phyloP scores from a whole-genome alignment of 2,329 filamentous ascomycete genomes.

The Ophiosphaerella narmari region DNA sequence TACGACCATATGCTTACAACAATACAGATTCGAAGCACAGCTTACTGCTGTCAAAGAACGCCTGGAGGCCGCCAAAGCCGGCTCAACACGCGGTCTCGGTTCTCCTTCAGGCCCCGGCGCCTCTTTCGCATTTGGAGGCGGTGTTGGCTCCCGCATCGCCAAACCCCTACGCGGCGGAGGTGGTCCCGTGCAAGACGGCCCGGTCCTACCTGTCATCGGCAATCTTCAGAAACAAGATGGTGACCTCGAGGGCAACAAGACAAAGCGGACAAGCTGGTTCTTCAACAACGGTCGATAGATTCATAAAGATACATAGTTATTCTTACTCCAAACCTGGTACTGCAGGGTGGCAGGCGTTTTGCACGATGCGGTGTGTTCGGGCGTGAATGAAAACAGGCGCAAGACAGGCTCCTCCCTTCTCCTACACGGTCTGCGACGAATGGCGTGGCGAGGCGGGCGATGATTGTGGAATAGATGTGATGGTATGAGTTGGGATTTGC shows the following conservation, averaged over 20 bases:
- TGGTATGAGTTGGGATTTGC: background rate
- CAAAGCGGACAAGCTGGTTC: constrained; percentile 76
- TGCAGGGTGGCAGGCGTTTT: background rate
- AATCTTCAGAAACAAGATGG: constrained; percentile 57
- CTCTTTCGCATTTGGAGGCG: constrained; percentile 69
- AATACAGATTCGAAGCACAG: constrained; percentile 87
- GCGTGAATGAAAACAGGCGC: background rate
- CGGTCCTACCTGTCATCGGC: constrained; percentile 49
- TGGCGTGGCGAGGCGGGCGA: background rate
- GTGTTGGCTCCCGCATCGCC: constrained; percentile 61
- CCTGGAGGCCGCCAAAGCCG: constrained; percentile 90
- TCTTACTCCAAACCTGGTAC: background rate
- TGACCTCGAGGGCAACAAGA: constrained; percentile 55
- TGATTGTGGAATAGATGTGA: background rate
- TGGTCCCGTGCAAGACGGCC: constrained; percentile 35
- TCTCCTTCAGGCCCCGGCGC: constrained; percentile 59
- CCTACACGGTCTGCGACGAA: background rate
- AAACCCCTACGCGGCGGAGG: constrained; percentile 66
- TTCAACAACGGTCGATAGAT: constrained; percentile 59
- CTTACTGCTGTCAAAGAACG: constrained; percentile 97
- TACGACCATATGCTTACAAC: constrained; percentile 5
- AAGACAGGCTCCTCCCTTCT: background rate
- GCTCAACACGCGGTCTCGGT: constrained; percentile 81
- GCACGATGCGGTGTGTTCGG: background rate
- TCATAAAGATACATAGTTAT: background rate